A percentile compares a stretch with the other conserved stretches of the same genome.
Evolutionary conservation across 2,329 filamentous ascomycete genomes (phyloP).

Genomic region (Exophiala spinifera): DNA sequence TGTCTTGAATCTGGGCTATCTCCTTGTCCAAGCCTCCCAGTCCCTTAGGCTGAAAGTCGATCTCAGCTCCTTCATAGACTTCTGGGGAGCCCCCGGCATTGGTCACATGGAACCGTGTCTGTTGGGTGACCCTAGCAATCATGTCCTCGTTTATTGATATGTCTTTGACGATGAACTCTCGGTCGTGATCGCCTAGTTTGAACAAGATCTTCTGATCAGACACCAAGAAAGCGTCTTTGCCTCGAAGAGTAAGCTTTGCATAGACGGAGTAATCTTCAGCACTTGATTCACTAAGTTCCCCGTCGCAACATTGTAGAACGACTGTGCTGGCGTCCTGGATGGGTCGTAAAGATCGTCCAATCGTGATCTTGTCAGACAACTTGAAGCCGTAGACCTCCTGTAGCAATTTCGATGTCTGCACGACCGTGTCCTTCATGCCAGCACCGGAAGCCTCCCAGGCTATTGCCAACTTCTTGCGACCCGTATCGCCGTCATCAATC

Average conservation of each 20-base stretch:
- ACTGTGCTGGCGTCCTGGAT: slow-evolving; percentile 58
- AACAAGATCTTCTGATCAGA: slow-evolving; percentile 15
- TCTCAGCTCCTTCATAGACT: neutral
- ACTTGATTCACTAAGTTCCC: slow-evolving; percentile 32
- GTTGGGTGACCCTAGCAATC: slow-evolving; percentile 19
- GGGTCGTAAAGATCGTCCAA: slow-evolving; percentile 52
- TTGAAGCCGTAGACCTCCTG: slow-evolving; percentile 70
- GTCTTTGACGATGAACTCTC: slow-evolving; percentile 31
- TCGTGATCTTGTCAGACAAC: slow-evolving; percentile 65
- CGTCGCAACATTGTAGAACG: slow-evolving; percentile 44
- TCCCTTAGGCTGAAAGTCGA: slow-evolving; percentile 16
- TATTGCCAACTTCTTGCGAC: slow-evolving; percentile 41
- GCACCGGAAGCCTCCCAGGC: slow-evolving; percentile 62
- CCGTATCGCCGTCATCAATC: neutral
- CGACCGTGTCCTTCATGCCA: slow-evolving; percentile 60
- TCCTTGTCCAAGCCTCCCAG: slow-evolving; percentile 22
- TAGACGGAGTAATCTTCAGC: slow-evolving; percentile 49
- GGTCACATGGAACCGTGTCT: slow-evolving; percentile 16
- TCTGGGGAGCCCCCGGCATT: neutral
- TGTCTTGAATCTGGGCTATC: slow-evolving; percentile 17
- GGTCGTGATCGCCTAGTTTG: slow-evolving; percentile 27
- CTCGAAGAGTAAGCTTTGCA: slow-evolving; percentile 50
- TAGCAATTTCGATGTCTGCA: slow-evolving; percentile 70
- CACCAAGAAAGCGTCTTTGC: slow-evolving; percentile 36
- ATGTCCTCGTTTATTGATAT: slow-evolving; percentile 6